phyloP scores from a whole-genome alignment of 2,329 filamentous ascomycete genomes.

The Talaromyces pinophilus region DNA sequence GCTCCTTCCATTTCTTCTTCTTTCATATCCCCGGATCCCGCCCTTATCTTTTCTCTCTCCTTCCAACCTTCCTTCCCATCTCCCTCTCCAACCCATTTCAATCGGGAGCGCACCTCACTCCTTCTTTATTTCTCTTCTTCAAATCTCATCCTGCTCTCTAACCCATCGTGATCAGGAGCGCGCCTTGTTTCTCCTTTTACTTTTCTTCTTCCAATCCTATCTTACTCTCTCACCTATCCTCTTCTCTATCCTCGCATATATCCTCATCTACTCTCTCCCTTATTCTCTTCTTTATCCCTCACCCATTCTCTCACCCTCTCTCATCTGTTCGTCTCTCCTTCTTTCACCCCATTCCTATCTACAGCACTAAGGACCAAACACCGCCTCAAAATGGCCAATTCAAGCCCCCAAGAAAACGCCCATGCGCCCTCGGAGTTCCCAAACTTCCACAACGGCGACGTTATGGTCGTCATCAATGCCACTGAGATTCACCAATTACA shows the following conservation, averaged over 20 bases:
- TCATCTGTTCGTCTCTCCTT: not conserved
- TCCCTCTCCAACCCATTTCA: not conserved
- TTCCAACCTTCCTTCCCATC: constrained; percentile 23
- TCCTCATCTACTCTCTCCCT: not conserved
- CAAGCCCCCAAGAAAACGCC: not conserved
- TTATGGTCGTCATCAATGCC: constrained; percentile 40
- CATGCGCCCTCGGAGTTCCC: constrained; percentile 34
- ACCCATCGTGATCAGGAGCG: not conserved
- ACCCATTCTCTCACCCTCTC: not conserved
- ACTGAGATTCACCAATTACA: constrained; percentile 44
- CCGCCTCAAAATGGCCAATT: not conserved
- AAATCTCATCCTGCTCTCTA: not conserved
- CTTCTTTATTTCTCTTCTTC: not conserved
- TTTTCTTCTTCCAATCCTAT: not conserved
- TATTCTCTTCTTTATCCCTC: not conserved
- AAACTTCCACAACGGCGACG: constrained; percentile 42
- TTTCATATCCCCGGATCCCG: not conserved
- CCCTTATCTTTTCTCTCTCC: not conserved
- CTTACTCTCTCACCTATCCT: not conserved
- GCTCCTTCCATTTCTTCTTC: not conserved
- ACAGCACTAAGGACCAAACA: not conserved
- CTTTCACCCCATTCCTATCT: not conserved
- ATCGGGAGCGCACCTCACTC: not conserved
- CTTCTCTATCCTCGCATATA: not conserved
- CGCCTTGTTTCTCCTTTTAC: not conserved